Evolutionary conservation across 108 stramenopile genomes (phyloP).

Genomic region (Nannochloropsis gaditana): DNA sequence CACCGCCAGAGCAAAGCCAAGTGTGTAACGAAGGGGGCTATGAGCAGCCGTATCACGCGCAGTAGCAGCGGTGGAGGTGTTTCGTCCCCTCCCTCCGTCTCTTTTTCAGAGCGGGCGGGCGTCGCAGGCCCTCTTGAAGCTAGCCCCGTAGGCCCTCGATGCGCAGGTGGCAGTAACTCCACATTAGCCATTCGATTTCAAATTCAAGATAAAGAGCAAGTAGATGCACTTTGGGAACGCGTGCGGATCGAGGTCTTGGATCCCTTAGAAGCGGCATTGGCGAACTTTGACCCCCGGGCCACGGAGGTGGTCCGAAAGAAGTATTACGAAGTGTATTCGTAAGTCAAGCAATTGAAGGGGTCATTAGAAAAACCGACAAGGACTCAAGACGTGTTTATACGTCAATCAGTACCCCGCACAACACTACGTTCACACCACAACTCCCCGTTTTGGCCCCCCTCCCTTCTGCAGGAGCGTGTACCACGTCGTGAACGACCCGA

Average conservation of each 20-base stretch:
- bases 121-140: background rate
- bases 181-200: background rate
- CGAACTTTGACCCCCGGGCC: conserved; percentile 1
- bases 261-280: background rate
- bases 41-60: background rate
- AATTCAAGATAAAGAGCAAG: background rate
- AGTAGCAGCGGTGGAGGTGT: background rate
- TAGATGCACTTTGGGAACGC: background rate
- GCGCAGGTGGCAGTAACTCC: background rate
- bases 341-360: background rate
- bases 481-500: background rate
- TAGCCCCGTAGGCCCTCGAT: background rate
- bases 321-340: background rate
- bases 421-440: background rate
- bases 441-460: background rate
- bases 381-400: background rate
- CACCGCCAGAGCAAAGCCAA: too few species aligned
- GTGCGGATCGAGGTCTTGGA: background rate
- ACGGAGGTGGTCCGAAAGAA: background rate
- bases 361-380: background rate
- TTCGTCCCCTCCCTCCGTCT: background rate
- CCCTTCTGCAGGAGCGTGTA: background rate
- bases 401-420: background rate
- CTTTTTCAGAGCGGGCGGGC: background rate
- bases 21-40: background rate